Percentiles rank a stretch among this genome's conserved stretches.
These are phyloP conservation scores for Apiotrichum gracile DNA, from an alignment of 1,284 basidiomycete species.

Conservation along the genomic window DNA sequence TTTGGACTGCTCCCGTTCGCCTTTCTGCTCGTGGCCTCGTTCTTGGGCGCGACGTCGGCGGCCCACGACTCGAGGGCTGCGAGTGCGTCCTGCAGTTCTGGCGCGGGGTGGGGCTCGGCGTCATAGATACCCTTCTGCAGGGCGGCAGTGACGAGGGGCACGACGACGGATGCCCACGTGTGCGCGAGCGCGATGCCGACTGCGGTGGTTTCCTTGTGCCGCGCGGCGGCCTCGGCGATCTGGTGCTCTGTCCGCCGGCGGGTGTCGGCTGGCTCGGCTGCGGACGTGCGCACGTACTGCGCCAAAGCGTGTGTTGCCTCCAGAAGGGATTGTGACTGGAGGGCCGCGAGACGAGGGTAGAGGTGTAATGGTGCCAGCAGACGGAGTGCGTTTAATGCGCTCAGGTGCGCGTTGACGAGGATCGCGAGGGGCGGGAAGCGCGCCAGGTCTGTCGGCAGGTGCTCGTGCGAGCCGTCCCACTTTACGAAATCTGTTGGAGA, in stretches of 20 bases:
- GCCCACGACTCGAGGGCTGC: constrained; percentile 19
- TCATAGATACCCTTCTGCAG: constrained; percentile 70
- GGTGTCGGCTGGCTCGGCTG: constrained; percentile 26
- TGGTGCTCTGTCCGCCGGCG: too few species aligned
- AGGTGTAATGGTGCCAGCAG: constrained; percentile 66
- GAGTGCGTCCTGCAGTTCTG: constrained; percentile 13
- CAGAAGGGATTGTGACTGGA: constrained; percentile 54
- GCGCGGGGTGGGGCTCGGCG: neutral
- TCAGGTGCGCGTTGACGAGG: constrained; percentile 67
- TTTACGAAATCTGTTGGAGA: constrained; percentile 9
- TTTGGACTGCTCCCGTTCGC: neutral
- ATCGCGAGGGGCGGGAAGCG: constrained; percentile 72
- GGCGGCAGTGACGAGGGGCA: constrained; percentile 63
- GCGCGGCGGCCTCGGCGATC: too few species aligned
- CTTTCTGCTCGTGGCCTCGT: neutral
- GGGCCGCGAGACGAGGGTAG: constrained; percentile 49
- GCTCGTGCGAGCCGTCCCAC: constrained; percentile 6
- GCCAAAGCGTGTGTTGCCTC: constrained; percentile 46
- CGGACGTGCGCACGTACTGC: constrained; percentile 48
- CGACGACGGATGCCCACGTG: constrained; percentile 53
- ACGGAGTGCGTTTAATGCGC: constrained; percentile 72
- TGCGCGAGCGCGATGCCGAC: constrained; percentile 55
- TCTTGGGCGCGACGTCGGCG: constrained; percentile 2
- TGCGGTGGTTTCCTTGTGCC: constrained; percentile 47
- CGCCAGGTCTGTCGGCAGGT: constrained; percentile 55